A percentile compares a stretch with the other conserved stretches of the same genome.
These are phyloP conservation scores for Penicillium samsonianum DNA, from an alignment of 495 filamentous ascomycete species.

Conservation along the genomic window DNA sequence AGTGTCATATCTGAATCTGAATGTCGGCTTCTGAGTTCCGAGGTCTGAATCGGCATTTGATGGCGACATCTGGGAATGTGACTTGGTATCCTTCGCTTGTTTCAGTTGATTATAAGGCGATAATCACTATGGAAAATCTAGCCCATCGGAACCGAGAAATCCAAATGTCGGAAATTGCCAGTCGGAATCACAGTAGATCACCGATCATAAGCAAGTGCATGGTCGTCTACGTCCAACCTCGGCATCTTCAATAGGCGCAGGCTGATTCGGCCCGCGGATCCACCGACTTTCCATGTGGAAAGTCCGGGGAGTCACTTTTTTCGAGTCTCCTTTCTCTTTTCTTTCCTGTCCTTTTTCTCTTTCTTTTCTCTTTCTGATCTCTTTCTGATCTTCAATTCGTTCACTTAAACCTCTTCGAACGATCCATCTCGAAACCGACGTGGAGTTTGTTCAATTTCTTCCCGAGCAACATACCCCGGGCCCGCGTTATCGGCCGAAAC, in stretches of 20 bases:
- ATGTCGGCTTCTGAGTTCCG: conserved; percentile 25
- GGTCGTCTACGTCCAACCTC: conserved; percentile 28
- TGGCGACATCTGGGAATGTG: conserved; percentile 5
- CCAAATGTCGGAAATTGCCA: background rate
- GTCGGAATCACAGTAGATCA: background rate
- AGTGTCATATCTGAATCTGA: background rate
- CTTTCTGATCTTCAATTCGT: conserved; percentile 7
- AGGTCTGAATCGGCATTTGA: conserved; percentile 29
- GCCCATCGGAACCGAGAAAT: background rate
- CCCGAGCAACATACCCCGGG: conserved; percentile 20
- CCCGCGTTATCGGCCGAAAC: conserved; percentile 37
- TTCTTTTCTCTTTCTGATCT: conserved; percentile 16
- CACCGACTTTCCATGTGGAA: conserved; percentile 37
- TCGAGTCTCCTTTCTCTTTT: conserved; percentile 17
- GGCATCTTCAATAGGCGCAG: conserved; percentile 33
- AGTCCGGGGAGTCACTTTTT: conserved; percentile 21
- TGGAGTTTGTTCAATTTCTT: conserved; percentile 1
- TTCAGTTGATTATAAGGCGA: background rate
- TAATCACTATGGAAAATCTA: background rate
- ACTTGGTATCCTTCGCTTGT: conserved; percentile 7
- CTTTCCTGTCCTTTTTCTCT: conserved; percentile 13
- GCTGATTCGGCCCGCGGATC: conserved; percentile 39
- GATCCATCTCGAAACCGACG: conserved; percentile 1
- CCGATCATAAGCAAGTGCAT: too few species aligned
- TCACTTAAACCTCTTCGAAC: conserved; percentile 2